Percentiles rank a stretch among this genome's conserved stretches.
Evolutionary conservation across 2,329 filamentous ascomycete species (phyloP).

Genomic region (Pseudogymnoascus sp.): DNA sequence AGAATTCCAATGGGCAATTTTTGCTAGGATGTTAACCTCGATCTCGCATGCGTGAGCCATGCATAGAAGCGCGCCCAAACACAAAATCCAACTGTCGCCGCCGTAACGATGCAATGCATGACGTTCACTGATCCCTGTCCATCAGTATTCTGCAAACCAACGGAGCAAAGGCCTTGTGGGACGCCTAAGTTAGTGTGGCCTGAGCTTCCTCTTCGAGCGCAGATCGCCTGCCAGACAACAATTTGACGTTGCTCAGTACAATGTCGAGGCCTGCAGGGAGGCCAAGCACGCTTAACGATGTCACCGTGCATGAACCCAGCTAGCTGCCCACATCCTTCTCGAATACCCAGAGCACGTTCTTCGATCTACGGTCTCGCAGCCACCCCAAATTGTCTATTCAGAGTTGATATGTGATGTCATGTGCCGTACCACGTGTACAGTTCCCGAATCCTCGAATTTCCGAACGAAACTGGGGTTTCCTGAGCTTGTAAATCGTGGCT

Average conservation of each 20-base stretch:
- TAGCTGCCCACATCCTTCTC: background rate
- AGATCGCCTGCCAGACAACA: background rate
- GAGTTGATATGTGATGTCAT: constrained; percentile 1
- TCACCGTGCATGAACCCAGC: constrained; percentile 1
- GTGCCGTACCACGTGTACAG: constrained; percentile 2
- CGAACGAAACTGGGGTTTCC: background rate
- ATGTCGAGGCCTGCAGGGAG: background rate
- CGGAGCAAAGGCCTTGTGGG: background rate
- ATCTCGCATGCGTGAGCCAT: background rate
- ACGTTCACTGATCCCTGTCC: background rate
- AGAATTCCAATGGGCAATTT: background rate
- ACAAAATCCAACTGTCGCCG: background rate
- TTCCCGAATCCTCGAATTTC: constrained; percentile 1
- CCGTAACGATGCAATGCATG: background rate
- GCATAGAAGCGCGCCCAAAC: background rate
- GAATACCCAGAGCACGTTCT: background rate
- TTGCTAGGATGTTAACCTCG: background rate
- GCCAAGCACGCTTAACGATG: background rate
- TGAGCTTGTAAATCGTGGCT: background rate
- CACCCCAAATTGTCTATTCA: background rate
- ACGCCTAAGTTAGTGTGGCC: background rate
- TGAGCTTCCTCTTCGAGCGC: background rate
- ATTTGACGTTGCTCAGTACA: background rate
- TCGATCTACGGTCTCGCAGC: background rate
- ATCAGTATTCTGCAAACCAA: background rate